Conservation (phyloP, 768 basidiomycete genomes). For the Lactarius pseudohatsudake region DNA sequence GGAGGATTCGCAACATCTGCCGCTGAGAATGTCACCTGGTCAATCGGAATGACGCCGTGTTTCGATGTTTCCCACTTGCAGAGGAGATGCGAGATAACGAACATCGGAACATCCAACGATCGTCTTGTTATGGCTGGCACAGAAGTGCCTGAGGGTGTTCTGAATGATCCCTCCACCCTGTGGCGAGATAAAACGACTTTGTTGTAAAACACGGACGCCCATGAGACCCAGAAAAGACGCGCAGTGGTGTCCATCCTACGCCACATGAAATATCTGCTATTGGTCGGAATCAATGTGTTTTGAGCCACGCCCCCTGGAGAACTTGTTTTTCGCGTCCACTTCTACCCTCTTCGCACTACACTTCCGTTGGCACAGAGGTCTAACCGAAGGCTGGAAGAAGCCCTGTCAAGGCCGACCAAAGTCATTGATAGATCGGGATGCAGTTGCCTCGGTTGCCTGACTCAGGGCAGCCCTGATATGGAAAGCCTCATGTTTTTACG, state of each 20-base stretch:
- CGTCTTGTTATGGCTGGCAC: neutral
- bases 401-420: neutral
- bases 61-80: neutral
- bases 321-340: neutral
- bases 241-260: neutral
- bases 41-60: neutral
- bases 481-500: neutral
- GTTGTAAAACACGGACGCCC: neutral
- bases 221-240: neutral
- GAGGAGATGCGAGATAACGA: neutral
- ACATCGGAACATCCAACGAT: neutral
- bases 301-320: neutral
- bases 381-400: neutral
- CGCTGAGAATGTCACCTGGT: slow-evolving; percentile 1
- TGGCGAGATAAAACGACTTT: too few relatives aligned
- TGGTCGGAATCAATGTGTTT: neutral
- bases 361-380: neutral
- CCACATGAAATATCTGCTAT: neutral
- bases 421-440: neutral
- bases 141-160: neutral
- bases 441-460: too few relatives aligned
- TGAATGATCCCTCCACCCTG: neutral
- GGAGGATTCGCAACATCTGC: neutral
- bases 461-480: neutral
- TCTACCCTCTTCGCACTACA: neutral